Evolutionary conservation across 1,284 basidiomycete species (phyloP).

Genomic region (Apiotrichum mycotoxinovorans): DNA sequence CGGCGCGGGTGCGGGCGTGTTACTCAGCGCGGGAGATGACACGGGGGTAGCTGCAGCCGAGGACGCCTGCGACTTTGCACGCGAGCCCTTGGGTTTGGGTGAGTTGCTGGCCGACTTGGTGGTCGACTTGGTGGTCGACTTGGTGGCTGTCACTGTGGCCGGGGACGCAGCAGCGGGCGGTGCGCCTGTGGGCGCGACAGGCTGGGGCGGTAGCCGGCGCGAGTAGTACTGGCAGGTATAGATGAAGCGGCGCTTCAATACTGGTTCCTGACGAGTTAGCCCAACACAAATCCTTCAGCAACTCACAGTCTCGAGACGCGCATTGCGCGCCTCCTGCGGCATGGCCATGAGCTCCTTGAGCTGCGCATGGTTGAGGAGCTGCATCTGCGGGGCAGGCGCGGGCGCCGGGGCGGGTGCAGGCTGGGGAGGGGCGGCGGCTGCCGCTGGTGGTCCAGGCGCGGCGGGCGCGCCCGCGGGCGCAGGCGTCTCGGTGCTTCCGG

Average conservation of each 20-base stretch:
- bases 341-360: conserved; percentile 12
- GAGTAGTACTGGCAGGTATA: conserved; percentile 13
- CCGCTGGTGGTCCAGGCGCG: not conserved
- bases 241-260: conserved; percentile 5
- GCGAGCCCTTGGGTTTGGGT: too few species aligned
- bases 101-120: not conserved
- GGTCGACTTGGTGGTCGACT: too few species aligned
- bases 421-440: not conserved
- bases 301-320: conserved; percentile 8
- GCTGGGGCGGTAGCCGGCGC: conserved; percentile 3
- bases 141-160: not conserved
- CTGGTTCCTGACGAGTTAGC: conserved; percentile 1
- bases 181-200: not conserved
- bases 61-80: not conserved
- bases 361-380: conserved; percentile 6
- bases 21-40: not conserved
- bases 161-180: not conserved
- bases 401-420: not conserved
- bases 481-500: not conserved
- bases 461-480: not conserved
- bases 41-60: not conserved
- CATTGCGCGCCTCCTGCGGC: conserved; percentile 4
- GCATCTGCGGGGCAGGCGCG: not conserved
- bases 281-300: too few species aligned
- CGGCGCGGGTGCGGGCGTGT: not conserved